Evolutionary conservation across 805 yeast genomes (phyloP).

Genomic region (Zygosaccharomyces lentus): DNA sequence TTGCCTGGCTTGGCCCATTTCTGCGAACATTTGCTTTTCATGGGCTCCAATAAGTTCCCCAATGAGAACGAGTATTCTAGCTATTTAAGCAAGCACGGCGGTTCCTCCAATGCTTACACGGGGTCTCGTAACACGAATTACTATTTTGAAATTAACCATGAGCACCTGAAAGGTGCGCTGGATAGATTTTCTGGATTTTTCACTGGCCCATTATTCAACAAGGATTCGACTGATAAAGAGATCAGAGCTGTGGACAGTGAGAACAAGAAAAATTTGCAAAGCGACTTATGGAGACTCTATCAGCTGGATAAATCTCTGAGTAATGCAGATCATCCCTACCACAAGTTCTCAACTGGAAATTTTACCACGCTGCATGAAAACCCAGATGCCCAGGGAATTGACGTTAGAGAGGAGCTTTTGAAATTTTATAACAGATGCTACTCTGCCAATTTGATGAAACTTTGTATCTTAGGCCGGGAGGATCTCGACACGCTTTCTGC

Average conservation of each 20-base stretch:
- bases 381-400: conserved; percentile 57
- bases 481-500: conserved; percentile 62
- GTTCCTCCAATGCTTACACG: conserved; percentile 89
- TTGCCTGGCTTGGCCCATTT: conserved; percentile 79
- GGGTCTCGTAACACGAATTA: conserved; percentile 86
- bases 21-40: conserved; percentile 66
- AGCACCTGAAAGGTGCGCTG: conserved; percentile 76
- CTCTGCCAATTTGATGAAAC: conserved; percentile 83
- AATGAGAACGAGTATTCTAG: conserved; percentile 73
- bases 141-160: conserved; percentile 77
- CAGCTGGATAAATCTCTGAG: conserved; percentile 77
- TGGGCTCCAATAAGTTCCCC: conserved; percentile 79
- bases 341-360: conserved; percentile 90
- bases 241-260: conserved; percentile 94
- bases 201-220: conserved; percentile 71
- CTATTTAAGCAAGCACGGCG: conserved; percentile 78
- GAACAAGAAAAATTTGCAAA: conserved; percentile 89
- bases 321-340: conserved; percentile 74
- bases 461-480: conserved; percentile 81
- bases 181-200: conserved; percentile 94
- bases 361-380: conserved; percentile 61
- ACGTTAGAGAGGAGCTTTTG: conserved; percentile 77
- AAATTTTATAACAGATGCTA: conserved; percentile 69
- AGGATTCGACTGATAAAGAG: conserved; percentile 82
- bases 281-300: conserved; percentile 81